phyloP scores from a whole-genome alignment of 768 basidiomycete species.

The Cyclocybe cylindracea region DNA sequence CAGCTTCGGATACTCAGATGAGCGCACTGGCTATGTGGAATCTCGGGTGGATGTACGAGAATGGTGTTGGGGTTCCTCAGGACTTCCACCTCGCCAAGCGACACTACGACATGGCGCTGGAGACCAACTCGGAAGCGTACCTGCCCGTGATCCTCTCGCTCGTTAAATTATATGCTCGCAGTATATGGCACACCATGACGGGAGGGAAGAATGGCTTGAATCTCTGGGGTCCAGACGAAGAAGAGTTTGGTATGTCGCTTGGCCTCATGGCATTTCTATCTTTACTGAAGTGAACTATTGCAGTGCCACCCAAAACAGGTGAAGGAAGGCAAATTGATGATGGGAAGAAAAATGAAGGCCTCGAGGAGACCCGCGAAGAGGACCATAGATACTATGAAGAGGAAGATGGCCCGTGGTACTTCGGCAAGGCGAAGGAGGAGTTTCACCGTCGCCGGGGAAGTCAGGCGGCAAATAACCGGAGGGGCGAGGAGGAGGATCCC shows the following conservation, averaged over 20 bases:
- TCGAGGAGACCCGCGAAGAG: slow-evolving; percentile 30
- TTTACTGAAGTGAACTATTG: slow-evolving; percentile 4
- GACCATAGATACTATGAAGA: slow-evolving; percentile 40
- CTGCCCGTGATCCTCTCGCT: slow-evolving; percentile 85
- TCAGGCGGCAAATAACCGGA: slow-evolving; percentile 31
- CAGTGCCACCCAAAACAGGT: slow-evolving; percentile 17
- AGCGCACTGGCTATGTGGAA: slow-evolving; percentile 99
- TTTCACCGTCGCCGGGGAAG: slow-evolving; percentile 58
- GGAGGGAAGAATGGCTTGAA: slow-evolving; percentile 71
- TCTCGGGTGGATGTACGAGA: slow-evolving; percentile 99
- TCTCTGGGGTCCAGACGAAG: slow-evolving; percentile 63
- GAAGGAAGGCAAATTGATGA: slow-evolving; percentile 44
- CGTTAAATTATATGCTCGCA: slow-evolving; percentile 77
- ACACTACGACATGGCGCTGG: slow-evolving; percentile 88
- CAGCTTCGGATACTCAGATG: slow-evolving; percentile 88
- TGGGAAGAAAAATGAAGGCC: slow-evolving; percentile 26
- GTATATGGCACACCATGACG: slow-evolving; percentile 79
- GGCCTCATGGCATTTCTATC: neutral
- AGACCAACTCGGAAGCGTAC: slow-evolving; percentile 88
- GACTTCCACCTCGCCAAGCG: slow-evolving; percentile 97
- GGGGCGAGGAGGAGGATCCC: slow-evolving; percentile 66
- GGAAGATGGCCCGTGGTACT: slow-evolving; percentile 77
- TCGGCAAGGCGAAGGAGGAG: slow-evolving; percentile 81
- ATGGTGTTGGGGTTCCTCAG: slow-evolving; percentile 90
- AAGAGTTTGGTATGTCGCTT: slow-evolving; percentile 37